Evolutionary conservation across 257 asterid genomes (phyloP), one percentile per base, ranked within the genome.

Genomic region (Nicotiana obtusifolia): DNA sequence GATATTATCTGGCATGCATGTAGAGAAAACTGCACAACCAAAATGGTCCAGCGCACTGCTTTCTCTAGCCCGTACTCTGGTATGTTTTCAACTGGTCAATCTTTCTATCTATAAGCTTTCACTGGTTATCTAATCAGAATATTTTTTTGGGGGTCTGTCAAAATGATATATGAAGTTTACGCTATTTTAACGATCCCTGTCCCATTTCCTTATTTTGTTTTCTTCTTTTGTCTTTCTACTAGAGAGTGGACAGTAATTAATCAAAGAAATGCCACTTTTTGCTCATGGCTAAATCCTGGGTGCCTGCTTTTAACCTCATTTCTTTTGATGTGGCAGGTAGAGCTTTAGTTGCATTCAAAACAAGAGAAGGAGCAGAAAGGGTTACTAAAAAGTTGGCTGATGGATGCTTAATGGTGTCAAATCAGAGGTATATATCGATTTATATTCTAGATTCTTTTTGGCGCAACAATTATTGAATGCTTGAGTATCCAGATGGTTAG

Each of bases 1-100:
- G 98, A 95, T 89, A 92, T 95, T 71, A 79, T 95, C 71, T 92
- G 92, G 92, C 84, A 83, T 83, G 94, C 91, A 41, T 89, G 94
- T 64, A 33, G 78, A 28, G 95, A 89, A 81, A 61, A 52, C 15
- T 91, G 97, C 83, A 84, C 94, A n/a, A 94, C 94, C 24, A 88
- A 84, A 77, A 82, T 92, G 88, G 83, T 93, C 82, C 97, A 87
- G 77, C 91, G 78, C 30, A 91, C 92, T 81, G 91, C 92, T 41
- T 85, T 80, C 66, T 93, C 95, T 82, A 84, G 87, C 85, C 94
- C 92, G 3, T 80, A 86, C 88, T 82, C 89, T 47, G 99, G 99
- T 95, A 93, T 76, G 87, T 68, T 15, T 49, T 49, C 30, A 52
- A 52, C 61, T 73, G 41, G 68, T 47, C 41, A 15, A 73, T 73